phyloP scores from a whole-genome alignment of 1,139 yeast species.

The Taiozyma onychis region DNA sequence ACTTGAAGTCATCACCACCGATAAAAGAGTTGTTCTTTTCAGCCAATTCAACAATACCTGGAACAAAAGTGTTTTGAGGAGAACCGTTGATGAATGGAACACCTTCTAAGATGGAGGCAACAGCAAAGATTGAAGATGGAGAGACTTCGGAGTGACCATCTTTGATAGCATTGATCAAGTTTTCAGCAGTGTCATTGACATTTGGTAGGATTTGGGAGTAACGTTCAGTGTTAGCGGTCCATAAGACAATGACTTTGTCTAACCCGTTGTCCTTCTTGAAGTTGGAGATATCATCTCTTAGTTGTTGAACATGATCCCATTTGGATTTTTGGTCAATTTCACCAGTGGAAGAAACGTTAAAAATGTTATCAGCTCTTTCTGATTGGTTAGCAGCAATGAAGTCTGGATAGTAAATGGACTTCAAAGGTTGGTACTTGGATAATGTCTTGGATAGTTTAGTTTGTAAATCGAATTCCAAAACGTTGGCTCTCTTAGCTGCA shows the following conservation, averaged over 20 bases:
- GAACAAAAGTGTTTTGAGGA: slow-evolving; percentile 96
- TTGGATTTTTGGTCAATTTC: slow-evolving; percentile 54
- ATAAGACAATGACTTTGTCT: slow-evolving; percentile 84
- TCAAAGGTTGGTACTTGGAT: slow-evolving; percentile 63
- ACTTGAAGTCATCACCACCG: slow-evolving; percentile 97
- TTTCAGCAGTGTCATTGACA: slow-evolving; percentile 85
- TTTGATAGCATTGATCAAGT: slow-evolving; percentile 69
- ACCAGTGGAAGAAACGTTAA: slow-evolving; percentile 50
- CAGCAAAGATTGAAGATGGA: slow-evolving; percentile 89
- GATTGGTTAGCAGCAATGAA: slow-evolving; percentile 94
- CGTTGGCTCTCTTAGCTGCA: slow-evolving; percentile 84
- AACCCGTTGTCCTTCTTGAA: slow-evolving; percentile 70
- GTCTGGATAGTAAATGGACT: slow-evolving; percentile 91
- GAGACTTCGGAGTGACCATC: slow-evolving; percentile 77
- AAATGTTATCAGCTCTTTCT: slow-evolving; percentile 85
- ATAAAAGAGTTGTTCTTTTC: slow-evolving; percentile 71
- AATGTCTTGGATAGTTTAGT: slow-evolving; percentile 65
- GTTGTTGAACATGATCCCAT: slow-evolving; percentile 86
- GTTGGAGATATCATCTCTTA: slow-evolving; percentile 76
- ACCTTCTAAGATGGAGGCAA: slow-evolving; percentile 83
- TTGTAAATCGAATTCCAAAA: slow-evolving; percentile 81
- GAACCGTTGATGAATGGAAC: slow-evolving; percentile 94
- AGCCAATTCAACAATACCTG: slow-evolving; percentile 89
- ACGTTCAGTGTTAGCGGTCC: slow-evolving; percentile 98
- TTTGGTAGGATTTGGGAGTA: slow-evolving; percentile 74